Evolutionary conservation across 2,329 filamentous ascomycete genomes (phyloP).

Genomic region (Thelonectria blattea): DNA sequence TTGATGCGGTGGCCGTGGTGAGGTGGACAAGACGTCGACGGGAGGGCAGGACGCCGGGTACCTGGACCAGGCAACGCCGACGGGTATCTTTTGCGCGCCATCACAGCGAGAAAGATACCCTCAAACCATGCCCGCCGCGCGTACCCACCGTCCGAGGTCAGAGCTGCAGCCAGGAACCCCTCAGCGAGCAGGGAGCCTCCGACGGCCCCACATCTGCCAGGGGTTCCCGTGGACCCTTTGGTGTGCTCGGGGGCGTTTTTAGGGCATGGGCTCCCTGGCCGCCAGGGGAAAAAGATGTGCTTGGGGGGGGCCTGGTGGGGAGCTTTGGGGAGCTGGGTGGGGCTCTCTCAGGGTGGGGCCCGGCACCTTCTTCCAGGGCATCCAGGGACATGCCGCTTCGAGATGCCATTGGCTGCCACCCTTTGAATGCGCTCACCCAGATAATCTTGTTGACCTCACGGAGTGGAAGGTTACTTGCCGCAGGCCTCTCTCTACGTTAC

Average conservation of each 20-base stretch:
- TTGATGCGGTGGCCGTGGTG: conserved; percentile 13
- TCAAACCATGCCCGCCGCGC: background rate
- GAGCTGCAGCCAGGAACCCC: background rate
- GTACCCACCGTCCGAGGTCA: background rate
- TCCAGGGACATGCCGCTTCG: background rate
- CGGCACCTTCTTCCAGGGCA: conserved; percentile 4
- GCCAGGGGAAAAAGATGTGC: too few species aligned
- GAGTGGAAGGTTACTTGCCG: background rate
- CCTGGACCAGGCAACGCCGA: background rate
- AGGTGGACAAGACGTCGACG: background rate
- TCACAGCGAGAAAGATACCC: background rate
- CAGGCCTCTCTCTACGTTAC: background rate
- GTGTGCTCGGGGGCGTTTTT: background rate
- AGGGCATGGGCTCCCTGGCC: too few species aligned
- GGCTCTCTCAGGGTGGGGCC: conserved; percentile 18
- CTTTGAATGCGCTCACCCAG: background rate
- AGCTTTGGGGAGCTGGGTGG: too few species aligned
- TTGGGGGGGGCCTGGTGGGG: too few species aligned
- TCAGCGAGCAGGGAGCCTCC: background rate
- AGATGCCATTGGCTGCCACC: background rate
- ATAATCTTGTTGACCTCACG: background rate
- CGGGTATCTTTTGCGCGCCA: background rate
- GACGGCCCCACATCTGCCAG: background rate
- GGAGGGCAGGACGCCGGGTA: conserved; percentile 3
- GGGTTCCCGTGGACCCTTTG: conserved; percentile 2